Percentiles rank a stretch among this genome's conserved stretches.
These are phyloP conservation scores for Adansonia rubrostipa DNA, from an alignment of 441 rosid species.

Conservation along the genomic window DNA sequence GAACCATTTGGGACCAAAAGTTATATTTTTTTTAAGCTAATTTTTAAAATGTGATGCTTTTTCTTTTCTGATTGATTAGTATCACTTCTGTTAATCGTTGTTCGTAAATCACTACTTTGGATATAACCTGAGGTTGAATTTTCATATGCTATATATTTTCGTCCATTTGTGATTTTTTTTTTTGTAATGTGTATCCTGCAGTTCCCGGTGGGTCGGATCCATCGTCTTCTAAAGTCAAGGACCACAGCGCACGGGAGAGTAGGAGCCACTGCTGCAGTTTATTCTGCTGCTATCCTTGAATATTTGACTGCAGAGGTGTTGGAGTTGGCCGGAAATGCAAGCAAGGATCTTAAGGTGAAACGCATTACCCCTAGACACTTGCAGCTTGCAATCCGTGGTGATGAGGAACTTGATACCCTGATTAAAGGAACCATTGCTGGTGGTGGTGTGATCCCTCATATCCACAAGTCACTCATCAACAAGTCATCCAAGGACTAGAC, in stretches of 20 bases:
- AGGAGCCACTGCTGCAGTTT: constrained; percentile 60
- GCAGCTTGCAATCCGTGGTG: constrained; percentile 76
- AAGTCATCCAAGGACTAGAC: constrained; percentile 61
- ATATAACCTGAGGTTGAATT: background rate
- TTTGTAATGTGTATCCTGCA: constrained; percentile 31
- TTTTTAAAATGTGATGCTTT: background rate
- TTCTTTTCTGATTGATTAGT: background rate
- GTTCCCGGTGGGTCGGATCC: constrained; percentile 74
- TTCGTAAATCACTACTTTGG: background rate
- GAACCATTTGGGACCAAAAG: no score
- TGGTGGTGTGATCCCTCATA: constrained; percentile 65
- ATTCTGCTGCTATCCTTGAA: constrained; percentile 46
- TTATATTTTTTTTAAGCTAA: background rate
- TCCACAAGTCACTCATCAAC: constrained; percentile 82
- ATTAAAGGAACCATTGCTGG: constrained; percentile 27
- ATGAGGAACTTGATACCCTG: constrained; percentile 57
- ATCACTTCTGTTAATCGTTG: background rate
- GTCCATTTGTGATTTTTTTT: no score
- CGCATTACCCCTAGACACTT: constrained; percentile 73
- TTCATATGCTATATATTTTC: background rate
- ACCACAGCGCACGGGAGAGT: constrained; percentile 74
- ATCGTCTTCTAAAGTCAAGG: constrained; percentile 61
- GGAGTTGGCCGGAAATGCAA: constrained; percentile 63
- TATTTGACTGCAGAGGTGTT: constrained; percentile 1
- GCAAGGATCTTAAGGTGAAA: constrained; percentile 62